Evolutionary conservation across 192 early-diverging fungal genomes (phyloP).

Genomic region (Rhizophagus sp.): DNA sequence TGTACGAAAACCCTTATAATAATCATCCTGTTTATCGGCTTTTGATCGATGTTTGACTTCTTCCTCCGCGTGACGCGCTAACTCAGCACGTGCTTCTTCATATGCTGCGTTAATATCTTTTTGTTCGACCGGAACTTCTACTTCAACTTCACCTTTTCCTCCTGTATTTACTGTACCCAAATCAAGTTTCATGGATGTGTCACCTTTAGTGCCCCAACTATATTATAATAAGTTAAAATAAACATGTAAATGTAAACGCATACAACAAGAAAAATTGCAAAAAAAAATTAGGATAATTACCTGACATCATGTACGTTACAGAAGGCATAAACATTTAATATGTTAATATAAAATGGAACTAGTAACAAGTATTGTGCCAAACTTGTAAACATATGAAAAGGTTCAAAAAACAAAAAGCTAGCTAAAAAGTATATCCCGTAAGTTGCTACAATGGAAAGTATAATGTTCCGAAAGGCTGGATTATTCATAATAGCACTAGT

Average conservation of each 20-base stretch:
- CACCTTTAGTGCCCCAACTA: constrained; percentile 88
- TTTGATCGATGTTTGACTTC: constrained; percentile 61
- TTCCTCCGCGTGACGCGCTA: constrained; percentile 49
- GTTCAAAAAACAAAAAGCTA: constrained; percentile 69
- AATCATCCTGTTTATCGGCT: constrained; percentile 77
- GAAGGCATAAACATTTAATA: constrained; percentile 61
- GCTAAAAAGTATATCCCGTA: constrained; percentile 76
- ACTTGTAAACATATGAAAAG: constrained; percentile 78
- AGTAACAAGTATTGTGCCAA: constrained; percentile 75
- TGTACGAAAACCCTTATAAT: constrained; percentile 83
- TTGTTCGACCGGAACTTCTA: constrained; percentile 46
- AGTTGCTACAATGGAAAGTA: constrained; percentile 67
- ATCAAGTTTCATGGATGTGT: constrained; percentile 53
- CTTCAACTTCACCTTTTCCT: constrained; percentile 43
- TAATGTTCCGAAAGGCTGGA: constrained; percentile 58
- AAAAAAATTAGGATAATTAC: constrained; percentile 17
- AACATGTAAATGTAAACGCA: constrained; percentile 11
- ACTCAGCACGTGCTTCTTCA: constrained; percentile 58
- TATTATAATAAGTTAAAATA: constrained; percentile 56
- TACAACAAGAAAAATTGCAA: background rate
- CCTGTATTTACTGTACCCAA: constrained; percentile 38
- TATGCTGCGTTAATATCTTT: constrained; percentile 51
- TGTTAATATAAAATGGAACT: constrained; percentile 77
- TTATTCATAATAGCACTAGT: constrained; percentile 40
- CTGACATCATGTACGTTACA: constrained; percentile 63